Conservation (phyloP, 495 filamentous ascomycete genomes). For the Antarctomyces pellizariae region DNA sequence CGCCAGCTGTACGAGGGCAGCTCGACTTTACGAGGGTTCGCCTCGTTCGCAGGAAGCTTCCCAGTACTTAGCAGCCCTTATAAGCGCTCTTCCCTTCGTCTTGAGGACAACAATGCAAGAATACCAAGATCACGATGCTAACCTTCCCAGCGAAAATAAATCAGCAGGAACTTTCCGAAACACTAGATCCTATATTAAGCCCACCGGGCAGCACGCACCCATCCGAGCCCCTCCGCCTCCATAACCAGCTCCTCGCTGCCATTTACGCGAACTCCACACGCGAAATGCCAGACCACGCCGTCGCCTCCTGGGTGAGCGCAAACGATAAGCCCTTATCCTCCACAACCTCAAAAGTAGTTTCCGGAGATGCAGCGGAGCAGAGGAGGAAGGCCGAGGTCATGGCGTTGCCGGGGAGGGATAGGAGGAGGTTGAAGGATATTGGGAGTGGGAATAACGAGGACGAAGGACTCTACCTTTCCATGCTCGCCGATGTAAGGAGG, state of each 20-base stretch:
- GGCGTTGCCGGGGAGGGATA: conserved; percentile 66
- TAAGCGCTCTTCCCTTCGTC: too few relatives aligned
- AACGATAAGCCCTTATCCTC: conserved; percentile 79
- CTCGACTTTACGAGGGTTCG: background rate
- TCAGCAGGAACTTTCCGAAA: too few relatives aligned
- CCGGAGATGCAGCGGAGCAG: conserved; percentile 77
- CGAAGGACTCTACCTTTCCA: conserved; percentile 14
- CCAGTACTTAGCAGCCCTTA: too few relatives aligned
- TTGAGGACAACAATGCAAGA: too few relatives aligned
- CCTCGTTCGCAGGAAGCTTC: background rate
- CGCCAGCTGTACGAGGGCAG: too few relatives aligned
- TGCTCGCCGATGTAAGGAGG: too few relatives aligned
- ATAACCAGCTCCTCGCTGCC: conserved; percentile 73
- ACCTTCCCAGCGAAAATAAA: too few relatives aligned
- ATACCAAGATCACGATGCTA: too few relatives aligned
- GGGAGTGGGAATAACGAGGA: conserved; percentile 27
- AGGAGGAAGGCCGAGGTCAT: conserved; percentile 83
- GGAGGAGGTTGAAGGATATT: conserved; percentile 67
- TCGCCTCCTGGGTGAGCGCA: conserved; percentile 85
- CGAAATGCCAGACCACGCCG: conserved; percentile 75
- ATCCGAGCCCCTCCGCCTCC: conserved; percentile 47
- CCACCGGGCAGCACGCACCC: conserved; percentile 57
- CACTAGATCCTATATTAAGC: too few relatives aligned
- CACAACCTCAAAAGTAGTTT: conserved; percentile 49
- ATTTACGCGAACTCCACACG: conserved; percentile 71